phyloP scores from a whole-genome alignment of 805 yeast genomes.

The Lipomyces sp. region DNA sequence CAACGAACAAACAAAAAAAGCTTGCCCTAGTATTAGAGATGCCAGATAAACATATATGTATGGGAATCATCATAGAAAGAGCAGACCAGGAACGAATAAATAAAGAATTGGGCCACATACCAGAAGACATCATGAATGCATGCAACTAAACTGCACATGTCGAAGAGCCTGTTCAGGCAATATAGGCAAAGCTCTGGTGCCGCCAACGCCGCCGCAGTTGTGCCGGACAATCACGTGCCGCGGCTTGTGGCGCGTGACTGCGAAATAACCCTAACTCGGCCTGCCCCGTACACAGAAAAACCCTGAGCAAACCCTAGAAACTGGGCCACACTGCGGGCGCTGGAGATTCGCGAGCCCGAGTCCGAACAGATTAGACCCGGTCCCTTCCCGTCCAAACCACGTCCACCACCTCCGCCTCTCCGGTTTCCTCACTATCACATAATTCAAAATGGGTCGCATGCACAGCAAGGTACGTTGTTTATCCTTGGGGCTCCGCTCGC shows the following conservation, averaged over 20 bases:
- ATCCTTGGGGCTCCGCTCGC: background rate
- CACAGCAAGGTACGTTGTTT: slow-evolving; percentile 64
- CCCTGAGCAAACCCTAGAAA: background rate
- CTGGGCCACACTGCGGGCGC: too few species aligned
- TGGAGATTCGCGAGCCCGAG: too few species aligned
- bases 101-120: too few species aligned
- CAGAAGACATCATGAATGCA: background rate
- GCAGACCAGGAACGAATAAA: too few species aligned
- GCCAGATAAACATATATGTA: slow-evolving; percentile 29
- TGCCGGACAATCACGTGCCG: too few species aligned
- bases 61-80: slow-evolving; percentile 22
- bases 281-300: background rate
- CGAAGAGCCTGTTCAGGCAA: too few species aligned
- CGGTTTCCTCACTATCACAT: slow-evolving; percentile 26
- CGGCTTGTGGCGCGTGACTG: too few species aligned
- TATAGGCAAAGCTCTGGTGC: too few species aligned
- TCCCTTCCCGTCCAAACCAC: too few species aligned
- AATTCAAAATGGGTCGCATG: slow-evolving; percentile 95
- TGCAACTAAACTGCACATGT: too few species aligned
- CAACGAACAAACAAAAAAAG: slow-evolving; percentile 20
- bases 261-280: slow-evolving; percentile 6
- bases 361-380: too few species aligned
- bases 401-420: background rate
- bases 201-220: too few species aligned
- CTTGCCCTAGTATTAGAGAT: slow-evolving; percentile 32